Evolutionary conservation across 2,329 filamentous ascomycete genomes (phyloP).

Genomic region (Diaporthe caulivora): DNA sequence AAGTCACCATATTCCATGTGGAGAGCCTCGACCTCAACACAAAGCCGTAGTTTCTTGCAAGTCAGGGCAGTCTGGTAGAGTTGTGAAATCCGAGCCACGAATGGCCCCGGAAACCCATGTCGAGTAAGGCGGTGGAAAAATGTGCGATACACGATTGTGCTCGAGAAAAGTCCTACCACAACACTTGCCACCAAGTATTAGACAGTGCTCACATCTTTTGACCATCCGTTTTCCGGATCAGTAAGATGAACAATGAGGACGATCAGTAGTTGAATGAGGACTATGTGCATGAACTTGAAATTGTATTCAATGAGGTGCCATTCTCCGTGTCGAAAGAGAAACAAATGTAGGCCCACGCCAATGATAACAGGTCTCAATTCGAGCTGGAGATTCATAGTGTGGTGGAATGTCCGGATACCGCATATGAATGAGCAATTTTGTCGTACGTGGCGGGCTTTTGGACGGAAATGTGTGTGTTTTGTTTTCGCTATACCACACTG

Average conservation of each 20-base stretch:
- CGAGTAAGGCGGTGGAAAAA: conserved; percentile 15
- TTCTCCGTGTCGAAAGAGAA: conserved; percentile 1
- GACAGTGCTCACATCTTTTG: not conserved
- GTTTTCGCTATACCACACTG: too few relatives aligned
- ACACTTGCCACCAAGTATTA: not conserved
- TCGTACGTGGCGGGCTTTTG: too few relatives aligned
- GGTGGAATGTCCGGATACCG: too few relatives aligned
- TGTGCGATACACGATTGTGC: not conserved
- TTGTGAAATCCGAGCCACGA: not conserved
- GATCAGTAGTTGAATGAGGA: not conserved
- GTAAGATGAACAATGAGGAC: not conserved
- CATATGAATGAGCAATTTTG: too few relatives aligned
- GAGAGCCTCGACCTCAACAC: conserved; percentile 4
- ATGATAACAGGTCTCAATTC: not conserved
- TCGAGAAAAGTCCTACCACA: not conserved
- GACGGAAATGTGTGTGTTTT: too few relatives aligned
- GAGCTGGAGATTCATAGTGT: too few relatives aligned
- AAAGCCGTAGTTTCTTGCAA: not conserved
- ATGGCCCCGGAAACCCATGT: not conserved
- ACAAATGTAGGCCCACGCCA: not conserved
- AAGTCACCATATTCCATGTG: conserved; percentile 21
- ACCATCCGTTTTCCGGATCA: not conserved
- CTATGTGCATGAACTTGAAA: not conserved
- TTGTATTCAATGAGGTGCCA: not conserved
- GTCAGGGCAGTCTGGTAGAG: not conserved